Evolutionary conservation across 2,329 filamentous ascomycete species (phyloP), one percentile per base, ranked within the genome.

Genomic region (Mariannaea sp.): DNA sequence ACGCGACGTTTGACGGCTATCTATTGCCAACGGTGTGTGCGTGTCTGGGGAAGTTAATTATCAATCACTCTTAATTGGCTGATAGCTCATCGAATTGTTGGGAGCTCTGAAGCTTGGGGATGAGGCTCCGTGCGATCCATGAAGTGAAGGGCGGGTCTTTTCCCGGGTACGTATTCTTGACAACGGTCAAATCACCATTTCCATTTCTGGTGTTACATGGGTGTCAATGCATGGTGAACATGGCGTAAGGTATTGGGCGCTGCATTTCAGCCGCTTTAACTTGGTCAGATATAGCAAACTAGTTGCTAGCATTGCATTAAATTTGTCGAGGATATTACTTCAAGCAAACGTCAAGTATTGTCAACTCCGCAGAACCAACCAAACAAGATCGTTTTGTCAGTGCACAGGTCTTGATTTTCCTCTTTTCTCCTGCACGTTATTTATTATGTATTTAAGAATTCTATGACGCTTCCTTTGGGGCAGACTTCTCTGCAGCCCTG

Each of bases 71-170:
- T 7, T 49, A 40, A 49, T 54, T 54, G 45, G 51, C 20, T 20
- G 20, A 13, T 40, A 16, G 16, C 3, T 13, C 12, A 16, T n/a
- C 30, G 44, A 58, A 38, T 54, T 58, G 49, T 56, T 58, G 53
- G 49, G 53, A 16, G 35, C 8, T 16, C 30, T 20, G 26, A 35
- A 30, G 40, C 40, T 49, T 54, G 51, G 49, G 49, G 51, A 40
- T 54, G 45, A 54, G 51, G 51, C 45, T 54, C 51, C 45, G 36
- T 49, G 40, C 40, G 32, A 49, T 49, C 40, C 51, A 43, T 36
- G 42, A 20, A 49, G 33, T 26, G 33, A 45, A 39, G 51, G 51
- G n/a, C n/a, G n/a, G 45, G 51, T 54, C 36, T n/a, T 38, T 10
- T 13, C 17, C 40, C 29, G 24, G 41, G 29, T 30, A 49, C 33